These are phyloP conservation scores for Vicia faba DNA, from an alignment of 306 rosid species.

Conservation along the genomic window DNA sequence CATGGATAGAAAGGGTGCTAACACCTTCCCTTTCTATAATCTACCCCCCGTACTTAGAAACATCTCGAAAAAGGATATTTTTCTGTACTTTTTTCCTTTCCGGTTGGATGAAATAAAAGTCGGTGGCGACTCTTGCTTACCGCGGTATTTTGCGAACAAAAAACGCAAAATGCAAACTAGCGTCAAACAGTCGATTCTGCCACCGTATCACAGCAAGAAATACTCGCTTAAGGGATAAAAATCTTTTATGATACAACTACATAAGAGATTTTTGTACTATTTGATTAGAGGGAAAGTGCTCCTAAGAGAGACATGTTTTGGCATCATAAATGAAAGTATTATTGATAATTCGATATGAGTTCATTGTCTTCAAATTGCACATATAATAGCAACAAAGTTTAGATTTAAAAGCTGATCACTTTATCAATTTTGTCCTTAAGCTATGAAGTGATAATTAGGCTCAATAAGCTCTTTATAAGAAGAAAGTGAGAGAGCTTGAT, in stretches of 20 bases:
- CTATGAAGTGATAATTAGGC: not conserved
- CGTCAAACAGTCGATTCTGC: too few species aligned
- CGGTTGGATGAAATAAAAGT: too few species aligned
- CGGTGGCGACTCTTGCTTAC: too few species aligned
- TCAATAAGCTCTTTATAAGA: not conserved
- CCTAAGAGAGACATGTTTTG: constrained; percentile 7
- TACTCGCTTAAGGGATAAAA: constrained; percentile 5
- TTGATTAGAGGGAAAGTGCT: constrained; percentile 26
- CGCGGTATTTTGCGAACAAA: constrained; percentile 50
- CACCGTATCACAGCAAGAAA: too few species aligned
- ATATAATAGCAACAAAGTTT: not conserved
- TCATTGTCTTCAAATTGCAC: not conserved
- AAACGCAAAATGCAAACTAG: too few species aligned
- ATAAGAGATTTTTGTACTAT: constrained; percentile 17
- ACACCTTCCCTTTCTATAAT: too few species aligned
- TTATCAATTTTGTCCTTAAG: not conserved
- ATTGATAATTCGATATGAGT: not conserved
- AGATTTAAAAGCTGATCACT: not conserved
- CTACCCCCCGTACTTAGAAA: too few species aligned
- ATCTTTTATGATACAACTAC: constrained; percentile 11
- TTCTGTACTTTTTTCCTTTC: too few species aligned
- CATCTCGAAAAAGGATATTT: too few species aligned
- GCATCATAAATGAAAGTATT: not conserved
- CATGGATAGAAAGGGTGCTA: too few species aligned
- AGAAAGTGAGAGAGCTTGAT: not conserved